Conservation (phyloP, 495 filamentous ascomycete genomes). For the Xylaria longipes region DNA sequence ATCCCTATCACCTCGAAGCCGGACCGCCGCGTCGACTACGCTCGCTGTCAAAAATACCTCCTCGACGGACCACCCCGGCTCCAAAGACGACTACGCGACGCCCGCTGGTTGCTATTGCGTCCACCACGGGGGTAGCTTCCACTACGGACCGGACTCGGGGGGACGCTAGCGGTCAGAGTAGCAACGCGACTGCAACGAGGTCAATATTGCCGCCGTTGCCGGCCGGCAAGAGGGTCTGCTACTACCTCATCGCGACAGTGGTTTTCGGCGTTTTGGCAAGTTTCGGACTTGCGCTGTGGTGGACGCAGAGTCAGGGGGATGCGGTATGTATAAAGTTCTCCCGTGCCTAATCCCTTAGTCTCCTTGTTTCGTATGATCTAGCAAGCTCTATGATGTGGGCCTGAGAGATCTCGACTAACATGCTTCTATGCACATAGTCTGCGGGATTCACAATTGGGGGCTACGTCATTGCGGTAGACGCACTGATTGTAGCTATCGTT, state of each 20-base stretch:
- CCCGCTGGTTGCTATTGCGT: not conserved
- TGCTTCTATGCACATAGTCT: not conserved
- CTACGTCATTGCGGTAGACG: slow-evolving; percentile 15
- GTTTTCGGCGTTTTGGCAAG: slow-evolving; percentile 1
- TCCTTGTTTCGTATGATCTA: not conserved
- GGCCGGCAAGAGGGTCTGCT: slow-evolving; percentile 9
- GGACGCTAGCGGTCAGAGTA: not conserved
- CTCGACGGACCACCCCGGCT: not conserved
- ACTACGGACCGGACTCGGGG: not conserved
- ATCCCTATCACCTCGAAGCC: slow-evolving; percentile 17
- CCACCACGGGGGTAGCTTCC: not conserved
- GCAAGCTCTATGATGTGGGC: not conserved
- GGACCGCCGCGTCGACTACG: slow-evolving; percentile 4
- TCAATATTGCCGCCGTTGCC: not conserved
- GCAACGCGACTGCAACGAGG: not conserved
- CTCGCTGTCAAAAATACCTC: not conserved
- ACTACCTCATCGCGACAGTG: slow-evolving; percentile 12
- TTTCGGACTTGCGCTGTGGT: slow-evolving; percentile 14
- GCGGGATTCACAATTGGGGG: slow-evolving; percentile 13
- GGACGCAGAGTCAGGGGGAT: slow-evolving; percentile 4
- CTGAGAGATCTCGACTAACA: not conserved
- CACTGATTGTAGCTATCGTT: not conserved
- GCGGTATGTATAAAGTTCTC: not conserved
- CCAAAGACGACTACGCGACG: not conserved
- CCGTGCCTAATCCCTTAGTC: not conserved